phyloP scores from a whole-genome alignment of 2,329 filamentous ascomycete genomes.

The Pyrenophora tritici-repentis region DNA sequence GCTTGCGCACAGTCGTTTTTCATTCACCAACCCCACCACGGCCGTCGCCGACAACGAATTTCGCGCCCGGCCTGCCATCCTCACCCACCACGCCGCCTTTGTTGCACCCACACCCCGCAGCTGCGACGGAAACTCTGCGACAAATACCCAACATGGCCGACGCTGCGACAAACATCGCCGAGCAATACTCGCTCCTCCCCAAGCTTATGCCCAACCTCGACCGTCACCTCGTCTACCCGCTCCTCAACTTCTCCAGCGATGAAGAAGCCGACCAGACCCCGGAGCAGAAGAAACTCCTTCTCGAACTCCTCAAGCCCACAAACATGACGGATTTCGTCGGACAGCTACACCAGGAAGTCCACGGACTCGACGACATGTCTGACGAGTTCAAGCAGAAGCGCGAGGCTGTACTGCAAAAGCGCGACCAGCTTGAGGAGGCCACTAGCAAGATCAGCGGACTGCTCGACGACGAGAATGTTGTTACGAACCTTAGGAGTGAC shows the following conservation, averaged over 20 bases:
- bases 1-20: constrained; percentile 47
- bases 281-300: constrained; percentile 84
- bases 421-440: constrained; percentile 84
- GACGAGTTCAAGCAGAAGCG: constrained; percentile 87
- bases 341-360: constrained; percentile 85
- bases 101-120: too few species aligned
- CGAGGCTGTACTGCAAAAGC: constrained; percentile 81
- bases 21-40: constrained; percentile 15
- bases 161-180: constrained; percentile 58
- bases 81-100: constrained; percentile 10
- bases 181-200: constrained; percentile 80
- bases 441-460: constrained; percentile 88
- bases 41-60: constrained; percentile 19
- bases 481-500: constrained; percentile 89
- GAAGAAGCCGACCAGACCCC: constrained; percentile 75
- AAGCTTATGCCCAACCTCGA: constrained; percentile 91
- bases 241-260: constrained; percentile 87
- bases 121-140: constrained; percentile 3
- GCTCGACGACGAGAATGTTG: constrained; percentile 84
- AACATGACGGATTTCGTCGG: constrained; percentile 99
- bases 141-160: constrained; percentile 48
- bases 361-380: constrained; percentile 77
- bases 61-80: constrained; percentile 18
- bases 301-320: constrained; percentile 91
- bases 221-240: constrained; percentile 92